Base-by-base conservation (phyloP, 2,329 filamentous ascomycete genomes). In the Proliferodiscus dingleyae region DNA sequence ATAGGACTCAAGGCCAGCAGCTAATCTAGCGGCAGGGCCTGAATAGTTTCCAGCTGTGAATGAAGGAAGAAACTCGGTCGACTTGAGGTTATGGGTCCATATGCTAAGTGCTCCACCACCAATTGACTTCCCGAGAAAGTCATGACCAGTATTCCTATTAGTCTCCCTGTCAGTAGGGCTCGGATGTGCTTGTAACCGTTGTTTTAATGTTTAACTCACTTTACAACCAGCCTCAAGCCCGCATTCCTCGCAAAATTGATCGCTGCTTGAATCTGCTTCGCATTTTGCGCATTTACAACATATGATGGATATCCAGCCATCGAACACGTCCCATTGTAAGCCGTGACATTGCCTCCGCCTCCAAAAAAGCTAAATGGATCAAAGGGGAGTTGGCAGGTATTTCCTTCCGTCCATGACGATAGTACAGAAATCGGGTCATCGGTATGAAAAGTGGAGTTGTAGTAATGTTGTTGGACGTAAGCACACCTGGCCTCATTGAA, bases 121-220 rank as follows among this genome's bases (percentile, higher is more conserved):
- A 0, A 78, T 79, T 0, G 75, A 79, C 37, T 77, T 76, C 29
- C 80, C 81, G 23, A 73, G 67, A 51, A 72, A 71, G 36, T 78
- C 74, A 54, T 80, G 75, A 1, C 75, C 76, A 0, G 75, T 78
- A 50, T 77, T 76, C n/a, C n/a, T n/a, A n/a, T n/a, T n/a, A n/a
- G n/a, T n/a, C n/a, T n/a, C n/a, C n/a, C n/a, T n/a, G n/a, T n/a
- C n/a, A n/a, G n/a, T n/a, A n/a, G n/a, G n/a, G n/a, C n/a, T n/a
- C n/a, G n/a, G n/a, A n/a, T n/a, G n/a, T n/a, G n/a, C n/a, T n/a
- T n/a, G n/a, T n/a, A n/a, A n/a, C n/a, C n/a, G n/a, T n/a, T n/a
- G n/a, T n/a, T n/a, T n/a, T n/a, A n/a, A n/a, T n/a, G n/a, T n/a
- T n/a, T n/a, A 26, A 37, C 44, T 42, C 24, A 46, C 38, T 52